Conservation (phyloP, 768 basidiomycete species). For the Boletus reticuloceps region DNA sequence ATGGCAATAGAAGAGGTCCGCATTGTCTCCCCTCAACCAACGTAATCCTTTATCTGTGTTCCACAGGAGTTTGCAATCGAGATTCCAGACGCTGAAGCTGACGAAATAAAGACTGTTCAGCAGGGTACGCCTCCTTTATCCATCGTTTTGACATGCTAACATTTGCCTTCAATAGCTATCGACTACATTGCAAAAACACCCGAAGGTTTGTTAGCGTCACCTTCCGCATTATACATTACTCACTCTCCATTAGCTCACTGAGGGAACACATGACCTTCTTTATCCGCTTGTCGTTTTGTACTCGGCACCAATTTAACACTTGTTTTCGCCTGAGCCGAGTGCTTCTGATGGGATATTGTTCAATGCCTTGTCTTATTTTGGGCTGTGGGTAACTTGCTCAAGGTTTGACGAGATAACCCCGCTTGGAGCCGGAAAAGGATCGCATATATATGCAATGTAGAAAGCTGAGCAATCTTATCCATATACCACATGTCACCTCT, state of each 20-base stretch:
- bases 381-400: slow-evolving; percentile 5
- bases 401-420: slow-evolving; percentile 4
- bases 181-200: slow-evolving; percentile 94
- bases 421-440: slow-evolving; percentile 2
- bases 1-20: slow-evolving; percentile 96
- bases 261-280: slow-evolving; percentile 18
- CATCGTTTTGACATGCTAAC: not conserved
- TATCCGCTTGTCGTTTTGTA: slow-evolving; percentile 16
- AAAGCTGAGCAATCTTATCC: not conserved
- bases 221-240: slow-evolving; percentile 13
- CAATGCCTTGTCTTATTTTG: not conserved
- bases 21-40: not conserved
- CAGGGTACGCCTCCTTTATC: slow-evolving; percentile 61
- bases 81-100: slow-evolving; percentile 96
- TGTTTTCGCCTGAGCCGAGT: not conserved
- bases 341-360: not conserved
- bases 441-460: slow-evolving; percentile 8
- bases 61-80: slow-evolving; percentile 92
- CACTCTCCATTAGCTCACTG: slow-evolving; percentile 43
- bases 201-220: slow-evolving; percentile 55
- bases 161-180: slow-evolving; percentile 57
- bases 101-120: slow-evolving; percentile 87
- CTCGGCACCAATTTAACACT: slow-evolving; percentile 16
- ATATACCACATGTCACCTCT: slow-evolving; percentile 6
- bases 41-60: not conserved